Base-by-base conservation (phyloP, 768 basidiomycete species). In the Russula sp. region DNA sequence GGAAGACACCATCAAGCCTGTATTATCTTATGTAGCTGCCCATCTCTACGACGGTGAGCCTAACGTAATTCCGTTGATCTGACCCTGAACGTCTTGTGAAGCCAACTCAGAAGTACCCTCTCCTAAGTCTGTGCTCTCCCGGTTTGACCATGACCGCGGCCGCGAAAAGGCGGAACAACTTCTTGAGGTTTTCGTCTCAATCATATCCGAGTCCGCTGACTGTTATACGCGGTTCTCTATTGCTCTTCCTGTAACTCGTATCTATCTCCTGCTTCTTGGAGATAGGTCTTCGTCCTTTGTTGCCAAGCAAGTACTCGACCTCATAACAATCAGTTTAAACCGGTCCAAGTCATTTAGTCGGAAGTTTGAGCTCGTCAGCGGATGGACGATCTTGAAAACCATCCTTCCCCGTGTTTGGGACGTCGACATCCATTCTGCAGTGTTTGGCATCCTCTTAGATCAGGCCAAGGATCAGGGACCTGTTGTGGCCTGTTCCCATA, bases 361-460 rank as follows among this genome's bases (percentile, higher is more conserved):
- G 58, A 93, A 90, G 67, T 93, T 96, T 66, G 93, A 95, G 70
- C 75, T 88, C 1, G 84, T 90, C 41, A 86, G 86, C 56, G 94
- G 94, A 9, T 96, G 93, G 88, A 84, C 78, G 49, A 77, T 88
- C 2, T 70, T 96, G 39, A 87, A 84, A 70, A 78, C 78, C 4
- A 80, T 87, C 32, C 68, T 95, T 20, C 88, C 92, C 0, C 59
- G 69, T 7, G 74, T 74, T 0, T 96, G 94, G 94, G 79, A 87
- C 65, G 70, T 74, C 8, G 76, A 72, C 18, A 84, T 94, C 14
- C 86, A 91, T 61, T 77, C 76, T 29, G 82, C 82, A 22, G 83
- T 86, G 11, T 84, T 93, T 64, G 83, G 87, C 61, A 71, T 93
- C 2, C 74, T 95, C 16, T 70, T 90, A 4, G 88, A 58, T 39